Percentiles rank a stretch among this genome's conserved stretches.
These are phyloP conservation scores for Sesbania bispinosa DNA, from an alignment of 306 rosid genomes.

Conservation along the genomic window DNA sequence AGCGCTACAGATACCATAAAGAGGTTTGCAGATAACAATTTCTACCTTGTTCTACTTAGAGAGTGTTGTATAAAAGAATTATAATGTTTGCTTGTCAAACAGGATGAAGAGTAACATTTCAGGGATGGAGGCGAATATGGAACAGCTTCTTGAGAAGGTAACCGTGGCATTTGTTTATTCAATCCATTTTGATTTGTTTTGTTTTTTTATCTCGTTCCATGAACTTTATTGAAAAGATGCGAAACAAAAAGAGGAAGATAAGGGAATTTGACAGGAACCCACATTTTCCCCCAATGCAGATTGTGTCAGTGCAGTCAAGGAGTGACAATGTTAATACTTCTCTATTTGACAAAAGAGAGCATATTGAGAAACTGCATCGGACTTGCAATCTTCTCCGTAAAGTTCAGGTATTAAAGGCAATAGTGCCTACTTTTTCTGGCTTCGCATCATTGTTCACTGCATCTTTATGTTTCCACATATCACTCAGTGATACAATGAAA, in stretches of 20 bases:
- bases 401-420: conserved; percentile 65
- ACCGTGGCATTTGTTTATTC: not conserved
- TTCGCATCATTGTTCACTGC: not conserved
- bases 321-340: conserved; percentile 84
- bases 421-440: not conserved
- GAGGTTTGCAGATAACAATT: conserved; percentile 34
- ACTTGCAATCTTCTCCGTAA: conserved; percentile 90
- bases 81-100: conserved; percentile 6
- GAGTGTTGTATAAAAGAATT: not conserved
- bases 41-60: not conserved
- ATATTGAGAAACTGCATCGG: conserved; percentile 77
- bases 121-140: conserved; percentile 94
- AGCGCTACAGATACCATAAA: conserved; percentile 89
- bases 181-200: not conserved
- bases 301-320: conserved; percentile 89
- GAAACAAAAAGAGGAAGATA: not conserved
- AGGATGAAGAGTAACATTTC: conserved; percentile 95
- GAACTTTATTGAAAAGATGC: not conserved
- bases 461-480: conserved; percentile 4
- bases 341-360: conserved; percentile 83
- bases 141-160: conserved; percentile 87
- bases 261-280: conserved; percentile 5
- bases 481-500: not conserved
- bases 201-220: not conserved
- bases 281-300: conserved; percentile 43